A percentile compares a stretch with the other conserved stretches of the same genome.
phyloP scores from a whole-genome alignment of 257 asterid species.

The Scutellaria barbata region DNA sequence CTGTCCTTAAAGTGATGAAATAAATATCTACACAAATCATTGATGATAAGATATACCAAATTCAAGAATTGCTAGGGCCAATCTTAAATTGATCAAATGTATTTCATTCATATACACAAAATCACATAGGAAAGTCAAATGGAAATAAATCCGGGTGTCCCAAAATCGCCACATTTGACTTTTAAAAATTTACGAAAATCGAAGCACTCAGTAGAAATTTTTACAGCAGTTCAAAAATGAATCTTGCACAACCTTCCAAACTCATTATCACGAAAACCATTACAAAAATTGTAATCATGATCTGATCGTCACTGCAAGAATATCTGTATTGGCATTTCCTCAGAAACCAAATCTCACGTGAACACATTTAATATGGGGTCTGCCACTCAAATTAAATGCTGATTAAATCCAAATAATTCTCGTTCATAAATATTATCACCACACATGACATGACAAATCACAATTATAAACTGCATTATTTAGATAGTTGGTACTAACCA shows the following conservation, averaged over 20 bases:
- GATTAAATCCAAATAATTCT: not conserved
- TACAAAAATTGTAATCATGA: slow-evolving; percentile 44
- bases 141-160: slow-evolving; percentile 30
- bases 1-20: not conserved
- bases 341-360: slow-evolving; percentile 58
- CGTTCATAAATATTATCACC: too few species aligned
- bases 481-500: slow-evolving; percentile 46
- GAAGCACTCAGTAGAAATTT: slow-evolving; percentile 32
- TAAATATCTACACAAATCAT: too few species aligned
- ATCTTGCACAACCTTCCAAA: slow-evolving; percentile 41
- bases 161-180: slow-evolving; percentile 44
- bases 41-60: too few species aligned
- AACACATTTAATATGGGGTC: slow-evolving; percentile 51
- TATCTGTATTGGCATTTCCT: slow-evolving; percentile 36
- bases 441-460: too few species aligned
- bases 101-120: too few species aligned
- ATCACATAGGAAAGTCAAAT: too few species aligned
- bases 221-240: slow-evolving; percentile 47
- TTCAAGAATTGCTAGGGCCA: too few species aligned
- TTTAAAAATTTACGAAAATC: slow-evolving; percentile 32
- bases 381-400: slow-evolving; percentile 29
- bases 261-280: slow-evolving; percentile 45
- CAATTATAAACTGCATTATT: too few species aligned
- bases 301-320: slow-evolving; percentile 40
- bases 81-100: too few species aligned